These are phyloP conservation scores for Rosa hybrid DNA, from an alignment of 331 rosid species.

Conservation along the genomic window DNA sequence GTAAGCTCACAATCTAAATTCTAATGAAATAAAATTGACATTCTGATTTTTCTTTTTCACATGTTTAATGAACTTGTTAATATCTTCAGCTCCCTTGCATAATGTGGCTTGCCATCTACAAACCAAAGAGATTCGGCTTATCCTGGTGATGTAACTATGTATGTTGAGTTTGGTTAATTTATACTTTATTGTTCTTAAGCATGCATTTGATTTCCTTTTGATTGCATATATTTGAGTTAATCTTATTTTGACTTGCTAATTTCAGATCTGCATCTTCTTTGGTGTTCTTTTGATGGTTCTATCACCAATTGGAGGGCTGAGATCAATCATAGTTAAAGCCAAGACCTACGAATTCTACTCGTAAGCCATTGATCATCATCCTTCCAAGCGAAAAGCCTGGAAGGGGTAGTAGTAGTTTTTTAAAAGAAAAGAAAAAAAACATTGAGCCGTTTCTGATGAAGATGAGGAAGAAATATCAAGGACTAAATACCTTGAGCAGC, in stretches of 20 bases:
- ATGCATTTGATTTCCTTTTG: constrained; percentile 9
- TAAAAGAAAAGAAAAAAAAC: constrained; percentile 4
- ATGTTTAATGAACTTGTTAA: constrained; percentile 4
- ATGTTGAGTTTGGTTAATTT: constrained; percentile 10
- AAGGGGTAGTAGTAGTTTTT: constrained; percentile 4
- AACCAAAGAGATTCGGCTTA: constrained; percentile 68
- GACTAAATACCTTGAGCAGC: not conserved
- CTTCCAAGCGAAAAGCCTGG: constrained; percentile 8
- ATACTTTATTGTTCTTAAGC: not conserved
- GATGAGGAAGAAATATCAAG: not conserved
- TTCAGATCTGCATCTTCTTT: constrained; percentile 73
- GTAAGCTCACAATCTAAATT: constrained; percentile 46
- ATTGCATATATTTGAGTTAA: not conserved
- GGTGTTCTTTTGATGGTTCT: constrained; percentile 65
- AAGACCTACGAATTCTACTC: constrained; percentile 65
- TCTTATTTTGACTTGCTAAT: constrained; percentile 20
- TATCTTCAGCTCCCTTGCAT: constrained; percentile 83
- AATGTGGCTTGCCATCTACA: constrained; percentile 84
- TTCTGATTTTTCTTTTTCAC: not conserved
- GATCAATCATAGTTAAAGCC: constrained; percentile 58
- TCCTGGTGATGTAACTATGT: constrained; percentile 93
- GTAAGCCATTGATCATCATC: constrained; percentile 19
- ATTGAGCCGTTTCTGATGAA: constrained; percentile 1
- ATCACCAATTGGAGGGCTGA: constrained; percentile 81
- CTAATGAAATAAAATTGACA: not conserved